Conservation (phyloP, 805 yeast genomes). For the Suhomyces faveliae region DNA sequence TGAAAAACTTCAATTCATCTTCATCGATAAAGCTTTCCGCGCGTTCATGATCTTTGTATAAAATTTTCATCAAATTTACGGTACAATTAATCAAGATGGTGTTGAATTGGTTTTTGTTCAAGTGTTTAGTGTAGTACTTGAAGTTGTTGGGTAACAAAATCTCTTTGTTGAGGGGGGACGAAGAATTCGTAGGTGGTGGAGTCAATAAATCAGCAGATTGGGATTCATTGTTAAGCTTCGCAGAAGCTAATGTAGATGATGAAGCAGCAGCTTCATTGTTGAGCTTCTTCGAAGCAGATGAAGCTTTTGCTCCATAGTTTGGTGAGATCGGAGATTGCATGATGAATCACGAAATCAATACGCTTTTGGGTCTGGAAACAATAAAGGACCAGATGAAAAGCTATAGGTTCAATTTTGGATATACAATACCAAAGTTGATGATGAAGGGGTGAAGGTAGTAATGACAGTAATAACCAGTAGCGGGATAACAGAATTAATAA, state of each 20-base stretch:
- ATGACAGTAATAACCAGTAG: conserved; percentile 2
- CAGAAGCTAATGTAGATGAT: background rate
- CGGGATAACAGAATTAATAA: background rate
- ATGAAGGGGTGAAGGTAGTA: background rate
- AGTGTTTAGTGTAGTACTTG: conserved; percentile 38
- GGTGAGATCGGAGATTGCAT: conserved; percentile 4
- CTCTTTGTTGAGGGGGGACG: conserved; percentile 12
- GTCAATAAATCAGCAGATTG: conserved; percentile 11
- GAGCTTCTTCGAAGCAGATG: background rate
- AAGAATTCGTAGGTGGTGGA: conserved; percentile 17
- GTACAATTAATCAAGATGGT: conserved; percentile 36
- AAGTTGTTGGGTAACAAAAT: conserved; percentile 34
- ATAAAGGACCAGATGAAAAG: background rate
- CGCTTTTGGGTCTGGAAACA: background rate
- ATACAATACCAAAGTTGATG: background rate
- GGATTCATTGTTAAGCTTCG: background rate
- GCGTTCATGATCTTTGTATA: conserved; percentile 18
- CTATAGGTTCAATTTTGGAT: background rate
- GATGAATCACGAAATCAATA: background rate
- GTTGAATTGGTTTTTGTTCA: conserved; percentile 42
- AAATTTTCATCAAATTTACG: conserved; percentile 34
- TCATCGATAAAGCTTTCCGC: conserved; percentile 7
- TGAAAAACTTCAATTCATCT: conserved; percentile 25
- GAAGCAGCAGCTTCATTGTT: background rate
- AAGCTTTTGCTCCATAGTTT: background rate